phyloP scores from a whole-genome alignment of 2,329 filamentous ascomycete species.

The Colletotrichum graminicola region DNA sequence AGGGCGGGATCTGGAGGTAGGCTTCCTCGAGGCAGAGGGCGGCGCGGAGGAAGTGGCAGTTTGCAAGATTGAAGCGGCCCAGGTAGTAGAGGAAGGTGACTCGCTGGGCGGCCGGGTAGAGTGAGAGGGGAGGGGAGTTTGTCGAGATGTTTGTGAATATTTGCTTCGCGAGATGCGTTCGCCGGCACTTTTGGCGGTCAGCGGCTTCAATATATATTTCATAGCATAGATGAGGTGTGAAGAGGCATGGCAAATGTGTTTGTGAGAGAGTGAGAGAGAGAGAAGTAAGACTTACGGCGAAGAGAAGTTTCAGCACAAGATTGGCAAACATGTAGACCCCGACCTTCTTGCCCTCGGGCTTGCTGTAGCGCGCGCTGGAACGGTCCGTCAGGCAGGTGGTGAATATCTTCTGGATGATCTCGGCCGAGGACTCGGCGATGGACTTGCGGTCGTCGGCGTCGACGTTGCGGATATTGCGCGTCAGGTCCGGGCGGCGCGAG shows the following conservation, averaged over 20 bases:
- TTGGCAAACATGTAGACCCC: conserved; percentile 95
- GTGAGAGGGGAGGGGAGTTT: conserved; percentile 81
- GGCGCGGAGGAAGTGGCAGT: conserved; percentile 84
- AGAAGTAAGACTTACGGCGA: conserved; percentile 70
- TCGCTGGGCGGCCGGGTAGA: conserved; percentile 87
- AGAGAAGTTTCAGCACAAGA: conserved; percentile 87
- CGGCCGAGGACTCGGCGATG: conserved; percentile 87
- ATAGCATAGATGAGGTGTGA: no score
- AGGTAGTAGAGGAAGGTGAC: conserved; percentile 97
- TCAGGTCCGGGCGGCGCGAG: conserved; percentile 83
- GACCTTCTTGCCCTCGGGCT: conserved; percentile 84
- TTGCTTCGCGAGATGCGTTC: conserved; percentile 85
- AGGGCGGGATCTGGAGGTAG: conserved; percentile 75
- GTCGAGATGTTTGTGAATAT: conserved; percentile 90
- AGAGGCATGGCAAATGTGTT: not conserved
- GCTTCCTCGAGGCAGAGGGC: conserved; percentile 81
- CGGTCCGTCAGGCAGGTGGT: conserved; percentile 90
- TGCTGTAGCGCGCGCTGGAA: conserved; percentile 73
- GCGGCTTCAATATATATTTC: conserved; percentile 26
- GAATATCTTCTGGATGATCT: conserved; percentile 91
- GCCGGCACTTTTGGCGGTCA: conserved; percentile 70
- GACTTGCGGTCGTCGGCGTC: conserved; percentile 80
- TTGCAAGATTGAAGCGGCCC: conserved; percentile 88
- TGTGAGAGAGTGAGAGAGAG: not conserved
- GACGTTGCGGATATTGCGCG: conserved; percentile 71